A percentile compares a stretch with the other conserved stretches of the same genome.
phyloP scores from a whole-genome alignment of 176 grass and related monocot genomes.

The Lolium perenne region DNA sequence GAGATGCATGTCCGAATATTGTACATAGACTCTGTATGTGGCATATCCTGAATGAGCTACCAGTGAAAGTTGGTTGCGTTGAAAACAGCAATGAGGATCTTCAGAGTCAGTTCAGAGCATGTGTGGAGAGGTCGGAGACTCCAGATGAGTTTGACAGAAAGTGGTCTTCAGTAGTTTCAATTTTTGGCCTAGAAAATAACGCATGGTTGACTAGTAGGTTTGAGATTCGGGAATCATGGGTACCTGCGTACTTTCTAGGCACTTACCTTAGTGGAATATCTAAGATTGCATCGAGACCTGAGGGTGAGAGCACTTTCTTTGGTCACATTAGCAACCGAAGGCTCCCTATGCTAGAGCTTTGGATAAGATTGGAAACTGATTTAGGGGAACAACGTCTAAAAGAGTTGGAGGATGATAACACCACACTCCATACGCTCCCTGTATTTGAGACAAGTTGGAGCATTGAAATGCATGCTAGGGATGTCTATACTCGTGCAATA shows the following conservation, averaged over 20 bases:
- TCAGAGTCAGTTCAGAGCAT: not conserved
- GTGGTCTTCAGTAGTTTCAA: not conserved
- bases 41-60: constrained; percentile 26
- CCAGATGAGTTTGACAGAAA: constrained; percentile 4
- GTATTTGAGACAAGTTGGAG: not conserved
- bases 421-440: not conserved
- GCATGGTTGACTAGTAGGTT: not conserved
- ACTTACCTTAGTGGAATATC: not conserved
- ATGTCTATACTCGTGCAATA: not conserved
- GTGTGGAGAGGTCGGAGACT: constrained; percentile 8
- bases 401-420: not conserved
- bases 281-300: constrained; percentile 10
- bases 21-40: constrained; percentile 24
- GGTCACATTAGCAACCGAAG: not conserved
- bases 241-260: not conserved
- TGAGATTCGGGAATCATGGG: not conserved
- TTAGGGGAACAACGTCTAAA: not conserved
- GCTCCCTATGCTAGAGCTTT: not conserved
- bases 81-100: not conserved
- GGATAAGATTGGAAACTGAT: constrained; percentile 11
- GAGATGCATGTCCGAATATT: not conserved
- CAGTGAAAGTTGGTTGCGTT: not conserved
- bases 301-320: constrained; percentile 22
- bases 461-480: constrained; percentile 7
- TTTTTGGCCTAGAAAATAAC: not conserved